Evolutionary conservation across 2,329 filamentous ascomycete species (phyloP), one percentile per base, ranked within the genome.

Genomic region (Diaporthe sp.): DNA sequence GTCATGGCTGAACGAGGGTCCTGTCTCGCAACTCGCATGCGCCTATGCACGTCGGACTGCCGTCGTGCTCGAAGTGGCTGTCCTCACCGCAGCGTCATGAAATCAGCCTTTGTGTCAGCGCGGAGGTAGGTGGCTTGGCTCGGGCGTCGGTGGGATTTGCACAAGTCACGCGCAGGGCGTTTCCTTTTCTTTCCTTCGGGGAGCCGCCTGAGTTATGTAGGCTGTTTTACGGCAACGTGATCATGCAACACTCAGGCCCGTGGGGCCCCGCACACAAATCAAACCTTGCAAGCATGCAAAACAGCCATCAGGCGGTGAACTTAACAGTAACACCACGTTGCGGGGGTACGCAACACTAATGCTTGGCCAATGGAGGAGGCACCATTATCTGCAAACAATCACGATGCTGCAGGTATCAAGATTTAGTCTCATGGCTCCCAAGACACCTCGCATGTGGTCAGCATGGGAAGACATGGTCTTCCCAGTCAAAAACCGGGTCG

Each of bases 81-180:
- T 19, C n/a, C 10, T 27, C 47, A 39, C 44, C 47, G n/a, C n/a
- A 68, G 7, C 30, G 35, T 30, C 47, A 2, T 39, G 22, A 22
- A 51, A 53, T 37, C 63, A 22, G 47, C 47, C 47, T 37, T 53
- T n/a, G 32, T 68, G 63, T 53, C 63, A 27, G 30, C 47, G n/a
- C 8, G 17, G 1, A 37, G 13, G 13, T 22, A 17, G n/a, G 44
- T 39, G 63, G 63, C 63, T 53, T 53, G 63, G n/a, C 63, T 19
- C 9, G 32, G 22, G 5, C 7, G 19, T 13, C 19, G 5, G 19
- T 44, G 12, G 4, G 13, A 27, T 37, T n/a, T 27, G 56, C 22
- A 12, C 56, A n/a, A 27, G 27, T n/a, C n/a, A 5, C 17, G 17
- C n/a, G n/a, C n/a, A n/a, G n/a, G n/a, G n/a, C n/a, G 32, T 22